Percentiles rank a stretch among this genome's conserved stretches.
Evolutionary conservation across 148 eudicot genomes (phyloP).

Genomic region (Rhododendron kiyosumense): DNA sequence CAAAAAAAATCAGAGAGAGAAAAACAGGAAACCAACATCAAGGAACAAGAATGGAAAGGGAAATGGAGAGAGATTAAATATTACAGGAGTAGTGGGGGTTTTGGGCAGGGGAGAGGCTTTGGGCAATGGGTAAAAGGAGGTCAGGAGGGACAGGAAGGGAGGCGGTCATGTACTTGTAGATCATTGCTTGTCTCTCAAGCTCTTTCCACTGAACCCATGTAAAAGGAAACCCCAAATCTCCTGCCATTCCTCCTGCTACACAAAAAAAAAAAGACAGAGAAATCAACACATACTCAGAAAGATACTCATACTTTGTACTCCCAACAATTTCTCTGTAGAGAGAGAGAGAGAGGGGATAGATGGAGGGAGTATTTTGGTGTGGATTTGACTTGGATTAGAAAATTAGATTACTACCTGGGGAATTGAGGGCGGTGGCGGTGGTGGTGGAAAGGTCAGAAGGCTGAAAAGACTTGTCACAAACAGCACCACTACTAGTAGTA

Average conservation of each 20-base stretch:
- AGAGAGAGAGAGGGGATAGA: neutral
- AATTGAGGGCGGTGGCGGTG: conserved; percentile 23
- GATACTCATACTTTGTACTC: neutral
- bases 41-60: neutral
- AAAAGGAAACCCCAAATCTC: conserved; percentile 52
- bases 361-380: neutral
- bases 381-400: conserved; percentile 1
- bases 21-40: neutral
- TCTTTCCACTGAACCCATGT: conserved; percentile 76
- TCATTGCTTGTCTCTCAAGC: conserved; percentile 76
- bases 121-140: conserved; percentile 46
- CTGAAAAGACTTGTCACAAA: conserved; percentile 19
- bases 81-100: neutral
- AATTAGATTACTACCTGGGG: conserved; percentile 38
- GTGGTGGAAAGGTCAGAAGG: conserved; percentile 38
- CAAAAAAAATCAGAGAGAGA: neutral
- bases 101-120: neutral
- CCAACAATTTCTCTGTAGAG: neutral
- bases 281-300: neutral
- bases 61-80: neutral
- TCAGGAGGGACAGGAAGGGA: conserved; percentile 67
- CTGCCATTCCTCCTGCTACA: conserved; percentile 38
- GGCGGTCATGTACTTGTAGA: conserved; percentile 68
- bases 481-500: neutral
- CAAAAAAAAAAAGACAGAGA: neutral